A percentile compares a stretch with the other conserved stretches of the same genome.
These are phyloP conservation scores for Lachnellula willkommii DNA, from an alignment of 2,329 filamentous ascomycete species.

Conservation along the genomic window DNA sequence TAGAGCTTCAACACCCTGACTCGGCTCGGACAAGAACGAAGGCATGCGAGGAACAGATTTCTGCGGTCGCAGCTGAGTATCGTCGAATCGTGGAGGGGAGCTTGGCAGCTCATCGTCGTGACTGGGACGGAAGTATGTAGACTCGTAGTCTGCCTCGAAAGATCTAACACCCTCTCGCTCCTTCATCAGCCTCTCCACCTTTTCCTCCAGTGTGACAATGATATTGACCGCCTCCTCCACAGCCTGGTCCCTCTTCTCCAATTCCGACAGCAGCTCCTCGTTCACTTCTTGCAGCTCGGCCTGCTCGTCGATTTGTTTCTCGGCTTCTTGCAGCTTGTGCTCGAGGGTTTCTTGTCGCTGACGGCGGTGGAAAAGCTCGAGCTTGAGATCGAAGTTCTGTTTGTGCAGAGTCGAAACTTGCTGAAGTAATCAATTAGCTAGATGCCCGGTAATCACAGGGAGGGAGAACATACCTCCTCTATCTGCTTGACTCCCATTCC, in stretches of 20 bases:
- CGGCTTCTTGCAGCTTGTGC: slow-evolving; percentile 49
- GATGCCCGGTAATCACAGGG: neutral
- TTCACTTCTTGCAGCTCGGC: slow-evolving; percentile 52
- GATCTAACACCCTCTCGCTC: slow-evolving; percentile 50
- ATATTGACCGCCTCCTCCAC: slow-evolving; percentile 65
- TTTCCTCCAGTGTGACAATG: slow-evolving; percentile 61
- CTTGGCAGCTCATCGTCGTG: slow-evolving; percentile 19
- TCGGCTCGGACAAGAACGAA: slow-evolving; percentile 58
- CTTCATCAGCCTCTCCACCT: slow-evolving; percentile 47
- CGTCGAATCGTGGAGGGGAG: slow-evolving; percentile 22
- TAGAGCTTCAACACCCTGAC: slow-evolving; percentile 55
- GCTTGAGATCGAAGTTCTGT: slow-evolving; percentile 71
- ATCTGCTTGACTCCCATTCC: slow-evolving; percentile 61
- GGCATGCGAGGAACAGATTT: slow-evolving; percentile 51
- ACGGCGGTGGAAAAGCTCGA: slow-evolving; percentile 65
- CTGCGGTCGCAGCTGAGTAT: neutral
- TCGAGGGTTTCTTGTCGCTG: slow-evolving; percentile 59
- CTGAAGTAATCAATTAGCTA: slow-evolving; percentile 33
- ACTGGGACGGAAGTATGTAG: slow-evolving; percentile 19
- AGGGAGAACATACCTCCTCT: slow-evolving; percentile 49
- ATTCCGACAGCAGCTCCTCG: slow-evolving; percentile 51
- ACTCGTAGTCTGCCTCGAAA: slow-evolving; percentile 37
- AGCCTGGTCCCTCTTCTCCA: slow-evolving; percentile 65
- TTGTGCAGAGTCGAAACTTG: slow-evolving; percentile 65
- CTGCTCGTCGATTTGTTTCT: slow-evolving; percentile 37